Base-by-base conservation (phyloP, 139 green algal species). In the Tetradesmus lagerheimii region DNA sequence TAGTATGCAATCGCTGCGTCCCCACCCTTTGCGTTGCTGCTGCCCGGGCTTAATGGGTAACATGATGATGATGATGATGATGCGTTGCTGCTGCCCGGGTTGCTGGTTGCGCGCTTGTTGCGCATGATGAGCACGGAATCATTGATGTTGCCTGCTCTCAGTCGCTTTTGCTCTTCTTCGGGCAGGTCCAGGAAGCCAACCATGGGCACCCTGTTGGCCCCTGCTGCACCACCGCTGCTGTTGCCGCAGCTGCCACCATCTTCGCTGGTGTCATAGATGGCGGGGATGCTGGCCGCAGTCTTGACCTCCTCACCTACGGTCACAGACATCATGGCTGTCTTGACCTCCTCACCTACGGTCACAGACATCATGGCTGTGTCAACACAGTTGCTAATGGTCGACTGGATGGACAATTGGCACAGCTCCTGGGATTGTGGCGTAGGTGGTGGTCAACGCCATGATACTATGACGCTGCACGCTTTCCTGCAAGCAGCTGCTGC, bases 101-200 rank as follows among this genome's bases (percentile, higher is more conserved):
- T 31, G 8, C 23, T 38, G 18, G 39, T 79, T 35, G 1, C 23
- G 23, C 14, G 39, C 78, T 84, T 84, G 39, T 62, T 57, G 39
- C 53, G 82, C 20, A 77, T 35, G 35, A 87, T 87, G 82, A 87
- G 4, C 20, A 87, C 82, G 25, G 82, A 87, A 20, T 87, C 82
- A 25, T 77, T 34, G 53, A 87, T 87, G 82, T 78, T 87, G 35
- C 20, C 53, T 57, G 57, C 82, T 11, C 39, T 41, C 78, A 84
- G 47, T 2, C 47, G 80, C 29, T 45, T 35, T 31, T 66, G 45
- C 31, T 86, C 45, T 34, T 74, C 80, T 16, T 45, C 47, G 31
- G 47, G 31, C 80, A 86, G 14, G 29, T 43, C 45, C 2, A 34
- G 4, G 34, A 86, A 76, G 23, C 31, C 45, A 1, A 86, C 80